Conservation (phyloP, 306 rosid species). For the Casuarina equisetifolia region DNA sequence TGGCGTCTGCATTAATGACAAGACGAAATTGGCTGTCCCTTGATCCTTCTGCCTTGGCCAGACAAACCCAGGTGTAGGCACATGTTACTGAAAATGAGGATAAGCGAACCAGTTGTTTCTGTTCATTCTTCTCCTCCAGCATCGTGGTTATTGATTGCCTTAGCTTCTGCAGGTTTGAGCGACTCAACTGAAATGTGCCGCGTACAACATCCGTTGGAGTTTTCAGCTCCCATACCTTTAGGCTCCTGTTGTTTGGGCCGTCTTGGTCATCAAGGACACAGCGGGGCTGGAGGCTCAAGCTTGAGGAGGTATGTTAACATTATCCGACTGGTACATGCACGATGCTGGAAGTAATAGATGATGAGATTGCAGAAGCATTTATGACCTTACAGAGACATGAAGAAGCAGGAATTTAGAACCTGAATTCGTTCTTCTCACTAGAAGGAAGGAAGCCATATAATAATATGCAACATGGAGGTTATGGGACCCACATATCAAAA, state of each 20-base stretch:
- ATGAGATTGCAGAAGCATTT: too few species aligned
- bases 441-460: too few species aligned
- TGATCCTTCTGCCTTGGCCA: slow-evolving; percentile 29
- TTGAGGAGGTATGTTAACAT: too few species aligned
- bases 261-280: too few species aligned
- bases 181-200: slow-evolving; percentile 37
- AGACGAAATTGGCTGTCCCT: slow-evolving; percentile 2
- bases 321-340: too few species aligned
- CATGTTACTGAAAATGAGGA: slow-evolving; percentile 33
- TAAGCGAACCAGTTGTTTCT: slow-evolving; percentile 10
- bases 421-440: too few species aligned
- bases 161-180: slow-evolving; percentile 23
- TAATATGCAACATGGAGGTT: too few species aligned
- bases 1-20: slow-evolving; percentile 25
- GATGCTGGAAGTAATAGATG: too few species aligned
- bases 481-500: too few species aligned
- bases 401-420: too few species aligned
- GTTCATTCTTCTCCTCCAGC: slow-evolving; percentile 9
- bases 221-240: slow-evolving; percentile 23
- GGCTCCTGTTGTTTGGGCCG: slow-evolving; percentile 27
- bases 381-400: too few species aligned
- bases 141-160: slow-evolving; percentile 19
- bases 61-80: slow-evolving; percentile 35
- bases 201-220: slow-evolving; percentile 26
- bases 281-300: too few species aligned